phyloP scores from a whole-genome alignment of 306 rosid species.

The Cucurbita argyrosperma region DNA sequence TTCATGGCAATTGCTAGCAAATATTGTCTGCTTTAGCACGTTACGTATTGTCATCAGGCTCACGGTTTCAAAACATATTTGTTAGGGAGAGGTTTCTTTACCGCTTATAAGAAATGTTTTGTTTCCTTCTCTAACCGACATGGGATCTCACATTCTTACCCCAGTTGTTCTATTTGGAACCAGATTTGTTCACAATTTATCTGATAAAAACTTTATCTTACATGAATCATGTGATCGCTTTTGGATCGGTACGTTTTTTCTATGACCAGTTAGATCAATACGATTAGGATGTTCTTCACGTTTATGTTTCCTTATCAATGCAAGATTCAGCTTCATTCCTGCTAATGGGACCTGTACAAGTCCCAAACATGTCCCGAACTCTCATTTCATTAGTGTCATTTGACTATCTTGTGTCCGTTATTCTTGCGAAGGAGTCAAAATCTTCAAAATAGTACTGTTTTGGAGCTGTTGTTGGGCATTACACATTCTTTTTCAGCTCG shows the following conservation, averaged over 20 bases:
- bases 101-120: too few species aligned
- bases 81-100: too few species aligned
- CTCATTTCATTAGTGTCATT: not conserved
- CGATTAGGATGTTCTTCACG: not conserved
- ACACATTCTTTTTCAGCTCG: not conserved
- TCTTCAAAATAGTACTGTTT: not conserved
- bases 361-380: not conserved
- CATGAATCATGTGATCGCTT: not conserved
- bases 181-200: not conserved
- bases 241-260: not conserved
- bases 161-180: not conserved
- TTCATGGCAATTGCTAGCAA: too few species aligned
- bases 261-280: not conserved
- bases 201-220: not conserved
- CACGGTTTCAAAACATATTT: too few species aligned
- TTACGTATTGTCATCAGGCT: too few species aligned
- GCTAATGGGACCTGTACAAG: not conserved
- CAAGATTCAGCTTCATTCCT: not conserved
- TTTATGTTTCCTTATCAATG: not conserved
- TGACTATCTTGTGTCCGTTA: not conserved
- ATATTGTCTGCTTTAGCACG: too few species aligned
- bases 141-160: too few species aligned
- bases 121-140: too few species aligned
- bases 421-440: not conserved
- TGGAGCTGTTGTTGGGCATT: not conserved